Evolutionary conservation across 345 rosid species (phyloP).

Genomic region (Balakata baccata): DNA sequence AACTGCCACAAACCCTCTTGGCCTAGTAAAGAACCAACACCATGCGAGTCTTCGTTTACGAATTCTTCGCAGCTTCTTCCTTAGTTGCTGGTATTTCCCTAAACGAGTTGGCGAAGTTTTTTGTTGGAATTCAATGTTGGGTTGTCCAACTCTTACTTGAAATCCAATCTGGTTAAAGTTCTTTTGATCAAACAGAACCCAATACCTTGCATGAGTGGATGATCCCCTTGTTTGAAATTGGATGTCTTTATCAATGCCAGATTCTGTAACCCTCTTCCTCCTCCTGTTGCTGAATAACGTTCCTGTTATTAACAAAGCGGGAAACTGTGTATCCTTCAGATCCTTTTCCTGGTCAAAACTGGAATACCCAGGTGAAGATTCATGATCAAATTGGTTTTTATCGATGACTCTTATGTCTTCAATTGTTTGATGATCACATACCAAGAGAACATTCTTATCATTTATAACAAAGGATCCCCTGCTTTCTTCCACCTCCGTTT

Average conservation of each 20-base stretch:
- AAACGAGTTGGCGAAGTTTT: conserved; percentile 17
- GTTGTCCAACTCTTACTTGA: conserved; percentile 43
- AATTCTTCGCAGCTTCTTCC: conserved; percentile 30
- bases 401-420: conserved; percentile 43
- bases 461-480: conserved; percentile 58
- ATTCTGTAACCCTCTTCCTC: conserved; percentile 24
- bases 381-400: conserved; percentile 17
- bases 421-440: conserved; percentile 50
- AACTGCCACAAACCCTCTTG: conserved; percentile 33
- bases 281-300: conserved; percentile 30
- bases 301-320: conserved; percentile 50
- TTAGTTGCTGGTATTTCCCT: conserved; percentile 25
- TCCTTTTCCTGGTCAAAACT: conserved; percentile 23
- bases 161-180: conserved; percentile 46
- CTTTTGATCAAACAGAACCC: conserved; percentile 52
- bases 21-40: conserved; percentile 33
- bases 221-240: conserved; percentile 17
- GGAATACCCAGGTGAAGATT: conserved; percentile 16
- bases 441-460: conserved; percentile 34
- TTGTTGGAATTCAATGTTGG: conserved; percentile 20
- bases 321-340: conserved; percentile 27
- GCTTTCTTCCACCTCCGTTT: conserved; percentile 66
- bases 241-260: conserved; percentile 13
- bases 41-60: conserved; percentile 38
- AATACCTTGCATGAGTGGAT: conserved; percentile 40